These are phyloP conservation scores for Peterozyma xylosa DNA, from an alignment of 805 yeast species.

Conservation along the genomic window DNA sequence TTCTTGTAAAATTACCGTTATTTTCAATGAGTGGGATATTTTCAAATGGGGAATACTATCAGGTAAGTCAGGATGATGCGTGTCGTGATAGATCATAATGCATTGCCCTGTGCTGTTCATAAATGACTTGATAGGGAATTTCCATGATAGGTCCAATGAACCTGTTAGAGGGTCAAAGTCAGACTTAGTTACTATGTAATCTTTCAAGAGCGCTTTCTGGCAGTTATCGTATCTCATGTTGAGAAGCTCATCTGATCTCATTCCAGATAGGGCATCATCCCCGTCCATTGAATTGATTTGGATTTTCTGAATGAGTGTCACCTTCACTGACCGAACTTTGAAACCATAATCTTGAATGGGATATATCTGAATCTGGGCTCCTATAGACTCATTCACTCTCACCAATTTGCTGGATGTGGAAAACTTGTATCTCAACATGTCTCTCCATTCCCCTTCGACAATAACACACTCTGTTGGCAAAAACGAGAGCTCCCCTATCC, in stretches of 20 bases:
- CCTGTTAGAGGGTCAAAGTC: slow-evolving; percentile 5
- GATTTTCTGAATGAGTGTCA: slow-evolving; percentile 17
- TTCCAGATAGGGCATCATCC: neutral
- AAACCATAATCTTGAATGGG: slow-evolving; percentile 16
- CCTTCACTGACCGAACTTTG: slow-evolving; percentile 14
- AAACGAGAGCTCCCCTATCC: neutral
- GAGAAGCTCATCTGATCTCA: neutral
- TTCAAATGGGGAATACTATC: slow-evolving; percentile 12
- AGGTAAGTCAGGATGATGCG: slow-evolving; percentile 2
- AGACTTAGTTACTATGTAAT: neutral
- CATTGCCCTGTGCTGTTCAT: neutral
- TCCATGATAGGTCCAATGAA: slow-evolving; percentile 1
- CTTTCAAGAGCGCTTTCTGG: slow-evolving; percentile 13
- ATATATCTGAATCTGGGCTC: slow-evolving; percentile 13
- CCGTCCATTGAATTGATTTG: slow-evolving; percentile 7
- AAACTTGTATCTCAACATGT: slow-evolving; percentile 18
- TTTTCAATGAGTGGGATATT: slow-evolving; percentile 15
- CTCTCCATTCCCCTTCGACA: slow-evolving; percentile 22
- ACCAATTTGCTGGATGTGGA: slow-evolving; percentile 12
- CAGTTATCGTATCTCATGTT: neutral
- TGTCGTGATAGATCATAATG: slow-evolving; percentile 15
- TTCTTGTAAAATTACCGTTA: slow-evolving; percentile 7
- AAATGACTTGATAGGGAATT: neutral
- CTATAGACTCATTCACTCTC: slow-evolving; percentile 12
- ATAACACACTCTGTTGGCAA: neutral